phyloP scores from a whole-genome alignment of 176 grass and related monocot species.

The Oryza longistaminata region DNA sequence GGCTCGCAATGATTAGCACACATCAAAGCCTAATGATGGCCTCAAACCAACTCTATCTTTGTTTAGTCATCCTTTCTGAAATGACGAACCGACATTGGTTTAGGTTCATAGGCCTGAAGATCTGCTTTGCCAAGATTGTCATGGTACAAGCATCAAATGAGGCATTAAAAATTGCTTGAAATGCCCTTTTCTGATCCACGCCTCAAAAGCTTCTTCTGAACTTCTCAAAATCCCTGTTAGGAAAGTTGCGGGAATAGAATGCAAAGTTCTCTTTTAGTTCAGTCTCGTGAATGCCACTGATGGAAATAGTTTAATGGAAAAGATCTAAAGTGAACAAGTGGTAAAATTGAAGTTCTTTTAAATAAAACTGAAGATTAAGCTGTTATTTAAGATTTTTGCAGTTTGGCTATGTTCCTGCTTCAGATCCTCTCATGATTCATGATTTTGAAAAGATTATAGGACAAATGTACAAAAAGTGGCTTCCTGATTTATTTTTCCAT shows the following conservation, averaged over 20 bases:
- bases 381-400: neutral
- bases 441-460: neutral
- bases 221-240: conserved; percentile 25
- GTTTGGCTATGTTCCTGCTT: conserved; percentile 1
- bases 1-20: conserved; percentile 42
- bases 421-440: neutral
- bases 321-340: neutral
- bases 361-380: neutral
- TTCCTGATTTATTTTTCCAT: neutral
- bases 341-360: neutral
- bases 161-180: conserved; percentile 19
- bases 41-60: conserved; percentile 34
- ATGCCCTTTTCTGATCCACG: conserved; percentile 40
- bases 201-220: conserved; percentile 39
- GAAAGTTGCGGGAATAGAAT: conserved; percentile 28
- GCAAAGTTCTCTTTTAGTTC: neutral
- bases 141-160: conserved; percentile 20
- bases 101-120: conserved; percentile 40
- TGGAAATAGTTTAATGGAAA: neutral
- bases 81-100: conserved; percentile 9
- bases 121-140: conserved; percentile 45
- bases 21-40: conserved; percentile 39
- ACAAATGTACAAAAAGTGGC: neutral
- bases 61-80: conserved; percentile 31
- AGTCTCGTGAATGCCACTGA: neutral